phyloP scores from a whole-genome alignment of 2,329 filamentous ascomycete species.

The Fusarium musae region DNA sequence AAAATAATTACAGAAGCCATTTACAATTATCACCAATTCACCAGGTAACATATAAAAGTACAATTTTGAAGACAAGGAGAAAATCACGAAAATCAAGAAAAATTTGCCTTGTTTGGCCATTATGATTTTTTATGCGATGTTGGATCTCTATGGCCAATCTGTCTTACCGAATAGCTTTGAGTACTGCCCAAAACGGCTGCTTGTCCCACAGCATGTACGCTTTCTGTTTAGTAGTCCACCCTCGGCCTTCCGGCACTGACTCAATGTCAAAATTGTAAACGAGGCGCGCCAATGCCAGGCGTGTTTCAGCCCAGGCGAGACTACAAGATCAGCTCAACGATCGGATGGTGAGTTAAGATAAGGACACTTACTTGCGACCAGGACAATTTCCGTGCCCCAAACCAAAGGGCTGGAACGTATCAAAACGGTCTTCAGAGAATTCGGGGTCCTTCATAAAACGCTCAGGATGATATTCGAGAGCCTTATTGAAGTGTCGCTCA shows the following conservation, averaged over 20 bases:
- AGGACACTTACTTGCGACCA: background rate
- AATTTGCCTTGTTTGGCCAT: no score
- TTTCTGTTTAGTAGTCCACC: background rate
- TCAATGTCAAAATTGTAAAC: background rate
- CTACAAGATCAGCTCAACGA: background rate
- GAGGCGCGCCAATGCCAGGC: background rate
- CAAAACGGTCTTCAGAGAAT: background rate
- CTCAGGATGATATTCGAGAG: background rate
- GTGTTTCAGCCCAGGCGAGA: background rate
- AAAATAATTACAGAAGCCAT: background rate
- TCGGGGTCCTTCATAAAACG: background rate
- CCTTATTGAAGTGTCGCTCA: background rate
- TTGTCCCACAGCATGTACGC: background rate
- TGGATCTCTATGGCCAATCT: background rate
- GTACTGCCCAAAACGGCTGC: background rate
- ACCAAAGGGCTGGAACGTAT: background rate
- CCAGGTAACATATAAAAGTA: rapidly evolving
- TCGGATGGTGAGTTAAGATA: rapidly evolving
- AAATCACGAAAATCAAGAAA: rapidly evolving
- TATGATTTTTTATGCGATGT: background rate
- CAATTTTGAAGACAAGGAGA: rapidly evolving
- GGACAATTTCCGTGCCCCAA: background rate
- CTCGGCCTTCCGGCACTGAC: background rate
- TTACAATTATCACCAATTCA: no score
- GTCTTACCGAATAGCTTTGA: background rate